Evolutionary conservation across 257 asterid genomes (phyloP).

Genomic region (Lycium barbarum): DNA sequence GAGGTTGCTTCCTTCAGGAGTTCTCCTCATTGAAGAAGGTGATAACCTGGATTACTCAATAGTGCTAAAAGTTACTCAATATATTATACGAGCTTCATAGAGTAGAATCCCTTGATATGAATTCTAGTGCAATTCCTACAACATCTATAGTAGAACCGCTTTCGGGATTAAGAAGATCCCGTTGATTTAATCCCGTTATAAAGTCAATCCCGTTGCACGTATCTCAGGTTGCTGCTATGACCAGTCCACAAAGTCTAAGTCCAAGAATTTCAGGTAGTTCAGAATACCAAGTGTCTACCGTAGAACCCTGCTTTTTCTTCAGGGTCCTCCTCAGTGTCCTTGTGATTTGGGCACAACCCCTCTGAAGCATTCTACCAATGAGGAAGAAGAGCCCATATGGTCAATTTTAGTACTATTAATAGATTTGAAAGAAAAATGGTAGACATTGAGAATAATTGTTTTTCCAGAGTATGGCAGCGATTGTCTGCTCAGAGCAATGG

Average conservation of each 20-base stretch:
- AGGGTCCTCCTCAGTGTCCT: no score
- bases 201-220: slow-evolving; percentile 64
- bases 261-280: slow-evolving; percentile 61
- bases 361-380: slow-evolving; percentile 30
- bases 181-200: slow-evolving; percentile 44
- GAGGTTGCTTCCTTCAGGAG: slow-evolving; percentile 59
- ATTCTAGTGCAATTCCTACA: slow-evolving; percentile 46
- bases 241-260: slow-evolving; percentile 58
- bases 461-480: slow-evolving; percentile 36
- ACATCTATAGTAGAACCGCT: slow-evolving; percentile 57
- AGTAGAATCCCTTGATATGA: slow-evolving; percentile 48
- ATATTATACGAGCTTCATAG: slow-evolving; percentile 44
- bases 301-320: slow-evolving; percentile 41
- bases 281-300: slow-evolving; percentile 57
- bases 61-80: slow-evolving; percentile 44
- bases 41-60: slow-evolving; percentile 56
- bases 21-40: slow-evolving; percentile 59
- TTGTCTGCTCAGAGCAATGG: no score
- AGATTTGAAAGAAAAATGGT: slow-evolving; percentile 45
- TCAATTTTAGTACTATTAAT: slow-evolving; percentile 51
- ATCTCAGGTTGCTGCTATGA: slow-evolving; percentile 56
- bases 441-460: slow-evolving; percentile 59
- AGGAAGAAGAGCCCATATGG: slow-evolving; percentile 63
- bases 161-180: slow-evolving; percentile 61
- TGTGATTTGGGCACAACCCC: slow-evolving; percentile 33